Conservation (phyloP, 2,329 filamentous ascomycete genomes). For the Scolecobasidium constrictum region DNA sequence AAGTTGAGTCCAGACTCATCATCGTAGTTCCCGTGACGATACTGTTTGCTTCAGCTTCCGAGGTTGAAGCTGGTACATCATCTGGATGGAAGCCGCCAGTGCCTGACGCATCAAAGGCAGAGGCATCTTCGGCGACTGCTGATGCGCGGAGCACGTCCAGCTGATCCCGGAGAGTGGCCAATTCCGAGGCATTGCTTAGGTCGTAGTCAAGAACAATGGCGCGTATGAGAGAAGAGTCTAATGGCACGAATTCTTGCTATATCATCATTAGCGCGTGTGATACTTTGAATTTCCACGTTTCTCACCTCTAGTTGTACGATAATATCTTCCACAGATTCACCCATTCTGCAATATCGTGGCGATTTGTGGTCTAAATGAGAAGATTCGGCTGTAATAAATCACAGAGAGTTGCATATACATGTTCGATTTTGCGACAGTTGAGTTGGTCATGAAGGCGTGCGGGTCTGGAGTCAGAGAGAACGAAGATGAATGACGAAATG, state of each 20-base stretch:
- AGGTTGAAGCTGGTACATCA: slow-evolving; percentile 27
- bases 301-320: no score
- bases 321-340: no score
- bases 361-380: no score
- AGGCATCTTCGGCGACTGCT: slow-evolving; percentile 53
- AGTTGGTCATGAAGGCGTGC: no score
- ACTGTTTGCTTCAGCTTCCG: slow-evolving; percentile 40
- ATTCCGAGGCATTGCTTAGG: slow-evolving; percentile 40
- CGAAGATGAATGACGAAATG: no score
- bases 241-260: slow-evolving; percentile 56
- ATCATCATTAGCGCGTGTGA: slow-evolving; percentile 12
- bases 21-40: slow-evolving; percentile 36
- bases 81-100: slow-evolving; percentile 39
- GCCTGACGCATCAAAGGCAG: slow-evolving; percentile 69
- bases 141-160: slow-evolving; percentile 56
- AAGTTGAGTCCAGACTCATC: slow-evolving; percentile 18
- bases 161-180: slow-evolving; percentile 44
- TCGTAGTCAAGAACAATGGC: slow-evolving; percentile 69
- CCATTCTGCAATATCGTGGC: no score
- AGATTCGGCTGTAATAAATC: no score
- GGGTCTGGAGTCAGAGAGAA: no score
- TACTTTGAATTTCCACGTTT: no score
- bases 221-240: slow-evolving; percentile 69
- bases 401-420: no score
- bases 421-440: no score